Conservation (phyloP, 2,329 filamentous ascomycete species). For the Hymenoscyphus linearis region DNA sequence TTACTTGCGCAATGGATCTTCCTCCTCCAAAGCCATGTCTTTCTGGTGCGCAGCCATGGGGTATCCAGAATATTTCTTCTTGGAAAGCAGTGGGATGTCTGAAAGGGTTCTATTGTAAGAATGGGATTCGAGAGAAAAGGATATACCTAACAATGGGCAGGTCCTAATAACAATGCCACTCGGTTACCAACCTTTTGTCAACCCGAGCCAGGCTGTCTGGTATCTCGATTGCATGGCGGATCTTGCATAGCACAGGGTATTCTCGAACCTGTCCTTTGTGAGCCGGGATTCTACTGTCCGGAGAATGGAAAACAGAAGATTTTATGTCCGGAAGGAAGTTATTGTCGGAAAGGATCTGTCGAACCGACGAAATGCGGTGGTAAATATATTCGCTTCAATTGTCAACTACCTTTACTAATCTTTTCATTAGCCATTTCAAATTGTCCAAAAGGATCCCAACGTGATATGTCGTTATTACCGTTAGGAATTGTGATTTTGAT, state of each 20-base stretch:
- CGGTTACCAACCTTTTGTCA: conserved; percentile 26
- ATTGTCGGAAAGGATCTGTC: conserved; percentile 46
- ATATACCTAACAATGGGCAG: conserved; percentile 5
- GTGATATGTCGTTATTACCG: background rate
- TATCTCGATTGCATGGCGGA: conserved; percentile 14
- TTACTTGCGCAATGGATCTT: background rate
- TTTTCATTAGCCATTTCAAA: background rate
- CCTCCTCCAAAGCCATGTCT: conserved; percentile 1
- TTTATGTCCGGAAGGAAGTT: conserved; percentile 43
- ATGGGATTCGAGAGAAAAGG: background rate
- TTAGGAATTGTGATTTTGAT: background rate
- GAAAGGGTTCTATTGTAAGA: conserved; percentile 18
- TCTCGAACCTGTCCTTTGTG: conserved; percentile 48
- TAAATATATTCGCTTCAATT: conserved; percentile 22
- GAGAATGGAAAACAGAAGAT: conserved; percentile 31
- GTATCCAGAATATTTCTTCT: conserved; percentile 12
- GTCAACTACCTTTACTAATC: background rate
- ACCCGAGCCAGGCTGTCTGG: conserved; percentile 18
- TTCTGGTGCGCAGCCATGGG: conserved; percentile 5
- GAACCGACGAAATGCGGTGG: conserved; percentile 42
- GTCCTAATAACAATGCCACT: conserved; percentile 17
- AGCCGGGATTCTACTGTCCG: conserved; percentile 46
- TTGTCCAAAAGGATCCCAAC: background rate
- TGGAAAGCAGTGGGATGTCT: conserved; percentile 13
- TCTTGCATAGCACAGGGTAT: conserved; percentile 17